A percentile compares a stretch with the other conserved stretches of the same genome.
phyloP scores from a whole-genome alignment of 371 early-diverging fungal genomes.

The Lichtheimia ornata region DNA sequence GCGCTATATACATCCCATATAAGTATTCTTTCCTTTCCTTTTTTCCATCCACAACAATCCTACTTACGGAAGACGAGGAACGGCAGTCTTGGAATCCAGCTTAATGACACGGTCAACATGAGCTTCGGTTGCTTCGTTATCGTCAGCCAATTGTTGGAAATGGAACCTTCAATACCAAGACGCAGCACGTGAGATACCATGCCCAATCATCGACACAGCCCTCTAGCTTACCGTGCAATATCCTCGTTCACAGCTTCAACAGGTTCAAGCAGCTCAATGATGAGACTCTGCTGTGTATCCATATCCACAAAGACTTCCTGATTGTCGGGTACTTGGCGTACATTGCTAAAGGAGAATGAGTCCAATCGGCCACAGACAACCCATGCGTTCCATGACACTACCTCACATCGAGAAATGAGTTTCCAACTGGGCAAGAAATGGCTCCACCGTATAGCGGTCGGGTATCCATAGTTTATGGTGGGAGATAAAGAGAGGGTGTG shows the following conservation, averaged over 20 bases:
- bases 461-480: slow-evolving; percentile 1
- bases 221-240: slow-evolving; percentile 52
- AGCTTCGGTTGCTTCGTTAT: slow-evolving; percentile 67
- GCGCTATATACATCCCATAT: slow-evolving; percentile 1
- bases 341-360: slow-evolving; percentile 43
- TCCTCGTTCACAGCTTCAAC: slow-evolving; percentile 55
- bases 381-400: slow-evolving; percentile 15
- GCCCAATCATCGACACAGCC: neutral
- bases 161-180: slow-evolving; percentile 57
- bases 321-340: slow-evolving; percentile 87
- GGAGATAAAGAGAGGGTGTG: too few species aligned
- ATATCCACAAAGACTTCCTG: slow-evolving; percentile 88
- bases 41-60: neutral
- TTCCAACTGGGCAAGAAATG: slow-evolving; percentile 56
- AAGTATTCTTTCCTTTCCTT: too few species aligned
- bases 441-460: slow-evolving; percentile 68
- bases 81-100: slow-evolving; percentile 16
- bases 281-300: slow-evolving; percentile 76
- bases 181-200: neutral
- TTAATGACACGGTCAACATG: slow-evolving; percentile 33
- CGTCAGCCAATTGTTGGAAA: slow-evolving; percentile 76
- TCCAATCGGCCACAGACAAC: neutral
- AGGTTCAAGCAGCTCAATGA: slow-evolving; percentile 80
- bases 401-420: slow-evolving; percentile 68
- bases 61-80: slow-evolving; percentile 61